Evolutionary conservation across 1,284 basidiomycete genomes (phyloP), one percentile per base, ranked within the genome.

Genomic region (Vanrija sp.): DNA sequence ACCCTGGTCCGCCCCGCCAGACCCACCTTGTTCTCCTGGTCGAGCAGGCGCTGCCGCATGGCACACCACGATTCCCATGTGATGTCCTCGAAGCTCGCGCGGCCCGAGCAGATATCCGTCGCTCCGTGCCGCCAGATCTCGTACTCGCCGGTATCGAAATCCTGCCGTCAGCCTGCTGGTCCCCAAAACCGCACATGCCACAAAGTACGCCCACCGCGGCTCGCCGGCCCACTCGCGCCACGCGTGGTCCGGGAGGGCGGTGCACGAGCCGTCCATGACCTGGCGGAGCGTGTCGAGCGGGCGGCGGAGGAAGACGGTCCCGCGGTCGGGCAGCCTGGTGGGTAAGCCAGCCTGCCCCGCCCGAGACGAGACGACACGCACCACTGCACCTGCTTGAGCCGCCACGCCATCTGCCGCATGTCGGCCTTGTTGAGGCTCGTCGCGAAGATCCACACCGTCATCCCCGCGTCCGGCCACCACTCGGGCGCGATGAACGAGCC

Each of bases 381-480:
- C 51, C 55, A 56, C 34, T 55, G 21, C 1, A 55, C 42, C 12
- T 15, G 21, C 28, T 34, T 19, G 3, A 55, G 49, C n/a, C 49
- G 39, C 26, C 38, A 6, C 14, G 50, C 50, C 55, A 52, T 56
- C 5, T 25, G 19, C 42, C 14, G 34, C 10, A 45, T 19, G 34
- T 49, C 55, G 38, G 42, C 55, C 25, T 23, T 25, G 23, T 34
- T 49, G 21, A 56, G 38, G 16, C 21, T 25, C 26, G 42, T 40
- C 16, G 52, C 46, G 46, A 52, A 52, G 50, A 56, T 56, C 55
- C 51, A 56, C 46, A 56, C 44, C 6, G 55, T 56, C 46, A 52
- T 52, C 34, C 55, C 55, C 6, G 55, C 55, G 46, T 56, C 55
- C 2, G 55, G 55, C 25, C 50, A 56, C 55, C 55, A 56, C 19